These are phyloP conservation scores for Hymenoscyphus occultus DNA, from an alignment of 2,329 filamentous ascomycete genomes.

Conservation along the genomic window DNA sequence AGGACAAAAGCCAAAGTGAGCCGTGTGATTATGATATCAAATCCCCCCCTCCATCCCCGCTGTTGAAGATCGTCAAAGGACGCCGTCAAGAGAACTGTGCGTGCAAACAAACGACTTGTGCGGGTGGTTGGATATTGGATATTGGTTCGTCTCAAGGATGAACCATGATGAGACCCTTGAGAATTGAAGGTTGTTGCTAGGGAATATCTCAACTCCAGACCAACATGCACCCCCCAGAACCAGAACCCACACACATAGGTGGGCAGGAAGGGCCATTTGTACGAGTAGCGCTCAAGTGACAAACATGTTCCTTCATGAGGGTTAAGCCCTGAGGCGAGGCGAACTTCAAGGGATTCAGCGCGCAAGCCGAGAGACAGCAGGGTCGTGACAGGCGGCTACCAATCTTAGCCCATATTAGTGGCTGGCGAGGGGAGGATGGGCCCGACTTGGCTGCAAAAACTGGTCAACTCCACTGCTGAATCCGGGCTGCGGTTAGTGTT, in stretches of 20 bases:
- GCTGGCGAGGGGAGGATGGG: background rate
- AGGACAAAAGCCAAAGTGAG: background rate
- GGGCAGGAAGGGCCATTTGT: slow-evolving; percentile 1
- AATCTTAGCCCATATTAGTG: background rate
- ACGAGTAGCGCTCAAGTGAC: background rate
- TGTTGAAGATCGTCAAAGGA: slow-evolving; percentile 1
- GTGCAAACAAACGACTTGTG: background rate
- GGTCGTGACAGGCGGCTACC: background rate
- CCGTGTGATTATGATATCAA: background rate
- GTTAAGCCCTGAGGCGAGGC: background rate
- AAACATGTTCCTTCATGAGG: background rate
- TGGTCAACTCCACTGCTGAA: background rate
- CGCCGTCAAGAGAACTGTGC: slow-evolving; percentile 1
- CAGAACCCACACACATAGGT: slow-evolving; percentile 1
- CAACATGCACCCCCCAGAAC: background rate
- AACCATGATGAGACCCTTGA: background rate
- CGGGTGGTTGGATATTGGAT: background rate
- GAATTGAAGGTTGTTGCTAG: background rate
- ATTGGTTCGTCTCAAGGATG: background rate
- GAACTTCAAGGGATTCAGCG: slow-evolving; percentile 1
- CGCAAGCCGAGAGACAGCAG: slow-evolving; percentile 1
- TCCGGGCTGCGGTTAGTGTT: background rate
- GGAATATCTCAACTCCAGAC: background rate
- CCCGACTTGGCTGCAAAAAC: background rate
- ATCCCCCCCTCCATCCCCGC: background rate